Evolutionary conservation across 495 filamentous ascomycete species (phyloP), one percentile per base, ranked within the genome.

Genomic region (Aspergillus sclerotiicarbonarius): DNA sequence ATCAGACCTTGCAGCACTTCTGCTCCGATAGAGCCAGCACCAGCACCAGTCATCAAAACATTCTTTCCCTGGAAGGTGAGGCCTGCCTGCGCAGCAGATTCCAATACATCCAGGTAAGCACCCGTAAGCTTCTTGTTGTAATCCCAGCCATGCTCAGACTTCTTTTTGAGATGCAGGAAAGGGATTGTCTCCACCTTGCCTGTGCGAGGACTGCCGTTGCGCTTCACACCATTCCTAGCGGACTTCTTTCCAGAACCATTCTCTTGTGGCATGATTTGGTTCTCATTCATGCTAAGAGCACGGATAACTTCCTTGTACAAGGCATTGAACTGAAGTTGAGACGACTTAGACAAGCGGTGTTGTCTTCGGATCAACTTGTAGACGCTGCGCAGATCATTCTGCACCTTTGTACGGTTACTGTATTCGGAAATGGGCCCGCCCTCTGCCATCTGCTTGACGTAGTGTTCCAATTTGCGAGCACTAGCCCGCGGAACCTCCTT

Each of bases 391-490:
- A 98, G 82, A 70, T 98, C 93, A 65, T 93, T 94, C 73, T 97
- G 92, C 20, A 98, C 95, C 79, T 98, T 98, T 35, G 90, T 92
- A 12, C 94, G 87, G 77, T 96, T 98, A 69, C 94, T 94, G 72
- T 98, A 98, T 71, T 98, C 94, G 18, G 92, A 96, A 56, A 98
- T 92, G 69, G 96, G 96, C 59, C 94, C 94, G 25, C 94, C 94
- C 59, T 96, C 92, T 1, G 94, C 94, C 94, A 99, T 98, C 70
- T 99, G 93, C 66, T 88, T 90, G 30, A 99, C 94, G 64, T 99
- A 99, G 70, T 97, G 92, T 77, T 99, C 94, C 31, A 99, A 84
- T 76, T 99, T 99, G 53, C 95, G 88, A 67, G 91, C 92, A 67
- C 91, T 95, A 9, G 88, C 78, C 32, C 95, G 84, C n/a, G 91